Evolutionary conservation across 2,329 filamentous ascomycete genomes (phyloP).

Genomic region (Pyrenophora teres): DNA sequence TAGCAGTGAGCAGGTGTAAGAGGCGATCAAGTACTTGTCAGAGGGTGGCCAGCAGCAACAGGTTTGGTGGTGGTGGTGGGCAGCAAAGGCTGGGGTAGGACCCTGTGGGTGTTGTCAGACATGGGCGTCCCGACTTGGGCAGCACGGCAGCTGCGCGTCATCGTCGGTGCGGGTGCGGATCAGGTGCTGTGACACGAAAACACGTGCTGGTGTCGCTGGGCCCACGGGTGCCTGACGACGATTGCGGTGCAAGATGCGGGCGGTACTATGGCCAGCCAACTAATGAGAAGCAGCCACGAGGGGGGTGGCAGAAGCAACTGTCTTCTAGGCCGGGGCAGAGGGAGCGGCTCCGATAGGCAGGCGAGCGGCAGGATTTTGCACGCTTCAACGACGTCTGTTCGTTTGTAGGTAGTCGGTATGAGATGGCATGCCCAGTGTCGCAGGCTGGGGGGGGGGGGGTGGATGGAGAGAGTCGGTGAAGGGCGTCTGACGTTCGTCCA

Average conservation of each 20-base stretch:
- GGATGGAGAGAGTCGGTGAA: constrained; percentile 35
- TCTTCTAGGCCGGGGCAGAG: constrained; percentile 21
- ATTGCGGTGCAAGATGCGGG: constrained; percentile 14
- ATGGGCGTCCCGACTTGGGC: constrained; percentile 18
- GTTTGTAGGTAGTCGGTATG: no score
- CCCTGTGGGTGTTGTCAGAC: constrained; percentile 1
- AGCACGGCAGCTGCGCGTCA: constrained; percentile 25
- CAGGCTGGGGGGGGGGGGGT: constrained; percentile 1
- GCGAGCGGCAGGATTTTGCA: constrained; percentile 15
- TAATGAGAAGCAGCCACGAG: constrained; percentile 42
- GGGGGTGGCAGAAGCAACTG: constrained; percentile 21
- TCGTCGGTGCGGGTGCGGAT: constrained; percentile 5
- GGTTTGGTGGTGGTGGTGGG: background rate
- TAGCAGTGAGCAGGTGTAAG: background rate
- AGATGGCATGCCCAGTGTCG: background rate
- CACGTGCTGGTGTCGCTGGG: constrained; percentile 28
- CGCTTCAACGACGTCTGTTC: no score
- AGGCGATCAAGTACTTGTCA: no score
- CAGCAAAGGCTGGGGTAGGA: background rate
- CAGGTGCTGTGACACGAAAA: constrained; percentile 15
- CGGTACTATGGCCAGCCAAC: constrained; percentile 17
- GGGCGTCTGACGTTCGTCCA: background rate
- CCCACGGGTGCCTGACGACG: constrained; percentile 25
- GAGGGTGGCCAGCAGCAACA: no score
- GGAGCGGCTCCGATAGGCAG: constrained; percentile 31